Percentiles rank a stretch among this genome's conserved stretches.
These are phyloP conservation scores for Biscutella auriculata DNA, from an alignment of 441 rosid species.

Conservation along the genomic window DNA sequence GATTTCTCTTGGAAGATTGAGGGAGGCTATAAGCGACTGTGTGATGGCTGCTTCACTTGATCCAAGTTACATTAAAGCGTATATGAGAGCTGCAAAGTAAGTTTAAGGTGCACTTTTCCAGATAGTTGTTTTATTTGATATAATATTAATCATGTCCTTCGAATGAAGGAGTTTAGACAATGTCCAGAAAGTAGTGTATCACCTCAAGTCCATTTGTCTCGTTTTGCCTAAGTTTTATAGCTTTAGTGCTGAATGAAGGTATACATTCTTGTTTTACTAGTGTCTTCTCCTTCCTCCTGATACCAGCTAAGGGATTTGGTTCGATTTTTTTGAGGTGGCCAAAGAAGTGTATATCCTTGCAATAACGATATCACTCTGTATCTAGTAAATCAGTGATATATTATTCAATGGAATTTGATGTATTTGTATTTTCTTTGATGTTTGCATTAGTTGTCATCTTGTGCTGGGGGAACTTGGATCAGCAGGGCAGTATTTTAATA, in stretches of 20 bases:
- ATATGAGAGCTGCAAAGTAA: conserved; percentile 61
- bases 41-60: conserved; percentile 44
- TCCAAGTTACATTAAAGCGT: conserved; percentile 50
- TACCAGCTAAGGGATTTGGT: neutral
- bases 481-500: conserved; percentile 36
- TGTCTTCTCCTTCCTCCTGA: neutral
- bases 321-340: neutral
- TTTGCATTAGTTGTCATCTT: conserved; percentile 49
- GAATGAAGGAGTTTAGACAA: neutral
- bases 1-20: conserved; percentile 53
- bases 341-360: neutral
- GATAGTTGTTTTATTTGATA: conserved; percentile 3
- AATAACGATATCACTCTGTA: neutral
- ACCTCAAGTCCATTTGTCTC: neutral
- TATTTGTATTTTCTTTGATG: conserved; percentile 6
- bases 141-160: neutral
- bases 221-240: neutral
- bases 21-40: conserved; percentile 63
- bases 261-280: neutral
- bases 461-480: conserved; percentile 53
- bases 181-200: neutral
- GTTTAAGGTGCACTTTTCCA: conserved; percentile 3
- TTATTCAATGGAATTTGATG: conserved; percentile 1
- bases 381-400: conserved; percentile 5
- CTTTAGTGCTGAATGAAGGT: neutral